phyloP scores from a whole-genome alignment of 495 filamentous ascomycete genomes.

The Chlorociboria aeruginascens region DNA sequence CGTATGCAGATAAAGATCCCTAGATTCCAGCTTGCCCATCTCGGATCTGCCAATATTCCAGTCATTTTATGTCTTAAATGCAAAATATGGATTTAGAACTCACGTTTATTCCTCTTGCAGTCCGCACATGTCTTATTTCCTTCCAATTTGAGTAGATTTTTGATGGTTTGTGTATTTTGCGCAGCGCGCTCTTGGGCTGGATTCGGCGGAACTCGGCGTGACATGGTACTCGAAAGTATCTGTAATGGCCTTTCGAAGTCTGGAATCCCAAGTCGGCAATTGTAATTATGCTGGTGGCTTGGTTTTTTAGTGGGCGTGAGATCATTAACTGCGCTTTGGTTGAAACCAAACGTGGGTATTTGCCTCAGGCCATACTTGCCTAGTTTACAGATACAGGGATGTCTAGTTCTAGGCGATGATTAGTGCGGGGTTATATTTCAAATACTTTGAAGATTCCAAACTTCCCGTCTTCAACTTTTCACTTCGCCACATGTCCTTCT shows the following conservation, averaged over 20 bases:
- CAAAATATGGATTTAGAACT: constrained; percentile 21
- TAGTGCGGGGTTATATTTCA: constrained; percentile 5
- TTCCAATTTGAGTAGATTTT: constrained; percentile 84
- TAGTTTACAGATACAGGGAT: too few relatives aligned
- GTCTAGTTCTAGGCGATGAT: too few relatives aligned
- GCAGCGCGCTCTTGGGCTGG: constrained; percentile 72
- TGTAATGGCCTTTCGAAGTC: constrained; percentile 11
- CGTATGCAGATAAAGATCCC: constrained; percentile 96
- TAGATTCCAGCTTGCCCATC: constrained; percentile 98
- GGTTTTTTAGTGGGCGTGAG: too few relatives aligned
- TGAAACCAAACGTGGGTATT: constrained; percentile 5
- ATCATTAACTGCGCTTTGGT: constrained; percentile 1
- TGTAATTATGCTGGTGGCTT: not conserved
- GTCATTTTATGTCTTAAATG: constrained; percentile 1
- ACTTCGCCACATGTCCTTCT: constrained; percentile 2
- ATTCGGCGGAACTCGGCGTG: constrained; percentile 61
- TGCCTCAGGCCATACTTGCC: too few relatives aligned
- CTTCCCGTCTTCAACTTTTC: not conserved
- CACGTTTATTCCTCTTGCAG: constrained; percentile 97
- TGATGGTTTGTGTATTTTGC: constrained; percentile 83
- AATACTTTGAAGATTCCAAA: constrained; percentile 16
- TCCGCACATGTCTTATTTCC: constrained; percentile 93
- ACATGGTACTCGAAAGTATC: constrained; percentile 46
- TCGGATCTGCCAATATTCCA: constrained; percentile 50
- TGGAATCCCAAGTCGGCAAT: not conserved